A percentile compares a stretch with the other conserved stretches of the same genome.
Evolutionary conservation across 139 green algal genomes (phyloP).

Genomic region (Choricystis sp.): DNA sequence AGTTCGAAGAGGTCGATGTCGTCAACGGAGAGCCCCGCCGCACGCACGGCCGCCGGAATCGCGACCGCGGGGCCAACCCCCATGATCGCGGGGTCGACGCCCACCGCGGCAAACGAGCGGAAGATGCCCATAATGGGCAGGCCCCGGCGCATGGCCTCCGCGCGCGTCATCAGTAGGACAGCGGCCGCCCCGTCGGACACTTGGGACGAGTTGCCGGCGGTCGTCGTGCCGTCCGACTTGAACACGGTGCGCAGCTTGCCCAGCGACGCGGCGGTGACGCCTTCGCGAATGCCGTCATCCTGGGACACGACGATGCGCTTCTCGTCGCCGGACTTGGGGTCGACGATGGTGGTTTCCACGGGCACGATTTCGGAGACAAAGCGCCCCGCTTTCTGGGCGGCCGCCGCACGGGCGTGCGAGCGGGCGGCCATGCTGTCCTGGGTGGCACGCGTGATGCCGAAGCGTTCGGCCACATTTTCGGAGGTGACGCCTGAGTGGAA

Average conservation of each 20-base stretch:
- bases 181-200: constrained; percentile 86
- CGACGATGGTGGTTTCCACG: constrained; percentile 66
- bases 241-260: constrained; percentile 67
- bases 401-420: constrained; percentile 70
- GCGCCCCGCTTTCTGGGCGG: constrained; percentile 53
- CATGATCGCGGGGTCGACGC: constrained; percentile 92
- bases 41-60: constrained; percentile 77
- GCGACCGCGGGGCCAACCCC: constrained; percentile 87
- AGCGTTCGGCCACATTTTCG: constrained; percentile 93
- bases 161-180: constrained; percentile 81
- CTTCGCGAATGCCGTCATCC: constrained; percentile 85
- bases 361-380: constrained; percentile 94
- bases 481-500: constrained; percentile 60
- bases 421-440: constrained; percentile 66
- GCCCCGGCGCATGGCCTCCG: constrained; percentile 57
- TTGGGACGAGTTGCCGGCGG: constrained; percentile 82
- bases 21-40: constrained; percentile 58
- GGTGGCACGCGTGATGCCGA: constrained; percentile 39
- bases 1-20: constrained; percentile 98
- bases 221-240: constrained; percentile 87
- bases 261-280: constrained; percentile 44
- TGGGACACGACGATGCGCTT: constrained; percentile 46
- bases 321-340: constrained; percentile 66
- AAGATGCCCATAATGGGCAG: constrained; percentile 88
- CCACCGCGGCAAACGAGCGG: constrained; percentile 72